phyloP scores from a whole-genome alignment of 352 stramenopile species.

The Plasmopara viticola region DNA sequence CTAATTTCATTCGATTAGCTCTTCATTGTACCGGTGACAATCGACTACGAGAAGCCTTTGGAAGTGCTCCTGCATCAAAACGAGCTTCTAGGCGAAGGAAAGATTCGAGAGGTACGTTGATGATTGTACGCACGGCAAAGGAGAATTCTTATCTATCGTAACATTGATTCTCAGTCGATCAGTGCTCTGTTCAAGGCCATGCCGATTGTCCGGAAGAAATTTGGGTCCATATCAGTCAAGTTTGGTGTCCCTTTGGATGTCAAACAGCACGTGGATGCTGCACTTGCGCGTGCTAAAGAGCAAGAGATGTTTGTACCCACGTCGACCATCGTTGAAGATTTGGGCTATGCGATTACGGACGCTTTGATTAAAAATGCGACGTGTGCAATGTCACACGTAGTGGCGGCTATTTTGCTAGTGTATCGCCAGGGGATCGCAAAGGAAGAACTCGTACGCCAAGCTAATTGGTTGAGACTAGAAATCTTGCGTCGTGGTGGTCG shows the following conservation, averaged over 20 bases:
- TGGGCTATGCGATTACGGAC: slow-evolving; percentile 74
- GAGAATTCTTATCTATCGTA: neutral
- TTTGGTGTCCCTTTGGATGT: slow-evolving; percentile 69
- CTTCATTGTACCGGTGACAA: slow-evolving; percentile 76
- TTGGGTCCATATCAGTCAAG: slow-evolving; percentile 75
- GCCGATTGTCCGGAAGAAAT: slow-evolving; percentile 68
- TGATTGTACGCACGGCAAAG: neutral
- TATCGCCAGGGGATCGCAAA: slow-evolving; percentile 76
- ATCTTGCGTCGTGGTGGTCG: slow-evolving; percentile 62
- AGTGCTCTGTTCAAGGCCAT: slow-evolving; percentile 60
- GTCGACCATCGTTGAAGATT: slow-evolving; percentile 39
- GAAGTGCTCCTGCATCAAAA: slow-evolving; percentile 80
- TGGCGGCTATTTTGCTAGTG: slow-evolving; percentile 68
- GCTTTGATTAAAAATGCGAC: slow-evolving; percentile 60
- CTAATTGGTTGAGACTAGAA: slow-evolving; percentile 66
- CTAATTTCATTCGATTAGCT: slow-evolving; percentile 25
- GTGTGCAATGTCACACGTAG: slow-evolving; percentile 67
- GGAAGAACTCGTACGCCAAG: slow-evolving; percentile 61
- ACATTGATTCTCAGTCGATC: slow-evolving; percentile 33
- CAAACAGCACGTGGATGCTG: slow-evolving; percentile 36
- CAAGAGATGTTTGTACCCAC: slow-evolving; percentile 34
- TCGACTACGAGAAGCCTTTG: slow-evolving; percentile 83
- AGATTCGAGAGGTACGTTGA: slow-evolving; percentile 56
- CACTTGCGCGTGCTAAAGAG: slow-evolving; percentile 18
- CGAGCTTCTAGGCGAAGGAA: slow-evolving; percentile 70